Percentiles rank a stretch among this genome's conserved stretches.
Evolutionary conservation across 306 rosid species (phyloP).

Genomic region (Styphnolobium japonicum): DNA sequence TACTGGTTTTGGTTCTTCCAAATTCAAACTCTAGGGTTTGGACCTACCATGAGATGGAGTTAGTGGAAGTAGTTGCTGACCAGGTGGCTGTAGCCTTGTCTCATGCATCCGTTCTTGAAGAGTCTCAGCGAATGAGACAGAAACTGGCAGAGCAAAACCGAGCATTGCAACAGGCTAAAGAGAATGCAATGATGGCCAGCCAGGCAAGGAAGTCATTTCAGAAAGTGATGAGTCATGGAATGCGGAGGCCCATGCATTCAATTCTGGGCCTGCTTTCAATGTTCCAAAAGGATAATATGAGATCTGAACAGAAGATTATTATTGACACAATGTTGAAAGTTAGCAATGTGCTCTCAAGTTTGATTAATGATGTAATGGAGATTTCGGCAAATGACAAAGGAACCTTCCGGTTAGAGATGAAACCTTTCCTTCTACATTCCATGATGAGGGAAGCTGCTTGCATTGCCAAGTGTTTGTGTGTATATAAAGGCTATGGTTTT

Average conservation of each 20-base stretch:
- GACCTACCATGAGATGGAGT: conserved; percentile 63
- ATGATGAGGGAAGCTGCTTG: conserved; percentile 74
- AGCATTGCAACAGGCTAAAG: conserved; percentile 61
- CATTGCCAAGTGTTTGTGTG: conserved; percentile 69
- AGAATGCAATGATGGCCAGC: conserved; percentile 79
- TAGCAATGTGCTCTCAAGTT: conserved; percentile 60
- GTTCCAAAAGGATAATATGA: conserved; percentile 45
- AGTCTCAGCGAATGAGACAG: conserved; percentile 81
- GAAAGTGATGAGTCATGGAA: conserved; percentile 77
- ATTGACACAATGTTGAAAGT: conserved; percentile 73
- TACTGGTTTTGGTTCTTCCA: conserved; percentile 74
- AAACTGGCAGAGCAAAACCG: conserved; percentile 72
- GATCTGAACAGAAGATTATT: conserved; percentile 49
- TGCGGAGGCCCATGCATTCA: conserved; percentile 83
- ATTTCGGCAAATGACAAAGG: conserved; percentile 56
- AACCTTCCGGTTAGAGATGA: conserved; percentile 51
- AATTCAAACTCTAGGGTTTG: conserved; percentile 45
- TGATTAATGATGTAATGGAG: conserved; percentile 70
- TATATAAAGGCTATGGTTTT: conserved; percentile 56
- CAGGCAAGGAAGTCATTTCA: conserved; percentile 75
- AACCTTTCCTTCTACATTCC: conserved; percentile 61
- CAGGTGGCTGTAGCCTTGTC: conserved; percentile 90
- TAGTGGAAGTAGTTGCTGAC: conserved; percentile 83
- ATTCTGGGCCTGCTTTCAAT: conserved; percentile 64
- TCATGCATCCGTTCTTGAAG: conserved; percentile 85